Evolutionary conservation across 2,329 filamentous ascomycete genomes (phyloP).

Genomic region (Dothistroma septosporum): DNA sequence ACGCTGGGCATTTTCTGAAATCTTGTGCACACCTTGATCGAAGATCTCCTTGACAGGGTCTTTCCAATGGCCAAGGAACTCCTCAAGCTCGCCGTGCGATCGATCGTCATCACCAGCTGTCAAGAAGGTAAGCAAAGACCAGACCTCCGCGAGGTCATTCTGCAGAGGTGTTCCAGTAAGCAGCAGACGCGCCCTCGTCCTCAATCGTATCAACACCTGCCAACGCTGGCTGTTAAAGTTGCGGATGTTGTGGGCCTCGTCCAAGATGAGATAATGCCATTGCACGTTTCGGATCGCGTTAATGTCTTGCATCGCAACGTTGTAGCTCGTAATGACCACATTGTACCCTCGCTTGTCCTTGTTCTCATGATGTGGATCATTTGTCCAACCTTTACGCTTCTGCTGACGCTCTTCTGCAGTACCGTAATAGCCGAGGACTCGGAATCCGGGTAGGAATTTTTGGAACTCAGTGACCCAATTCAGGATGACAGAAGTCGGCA

Average conservation of each 20-base stretch:
- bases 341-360: constrained; percentile 97
- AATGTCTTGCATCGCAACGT: constrained; percentile 89
- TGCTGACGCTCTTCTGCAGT: constrained; percentile 85
- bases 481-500: constrained; percentile 96
- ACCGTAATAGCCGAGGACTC: constrained; percentile 95
- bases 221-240: constrained; percentile 98
- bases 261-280: constrained; percentile 98
- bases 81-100: constrained; percentile 80
- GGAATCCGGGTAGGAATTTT: constrained; percentile 97
- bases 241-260: constrained; percentile 99
- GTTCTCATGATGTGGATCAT: constrained; percentile 59
- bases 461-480: constrained; percentile 99
- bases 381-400: constrained; percentile 90
- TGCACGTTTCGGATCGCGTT: constrained; percentile 85
- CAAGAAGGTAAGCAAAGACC: constrained; percentile 94
- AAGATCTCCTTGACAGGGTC: constrained; percentile 94
- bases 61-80: constrained; percentile 95
- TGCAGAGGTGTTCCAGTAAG: constrained; percentile 93
- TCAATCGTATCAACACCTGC: constrained; percentile 92
- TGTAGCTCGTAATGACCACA: constrained; percentile 95
- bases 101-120: constrained; percentile 85
- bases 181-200: constrained; percentile 79
- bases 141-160: constrained; percentile 93
- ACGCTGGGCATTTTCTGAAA: constrained; percentile 88
- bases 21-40: constrained; percentile 86